A percentile compares a stretch with the other conserved stretches of the same genome.
phyloP scores from a whole-genome alignment of 176 grass and related monocot species.

The Typha latifolia region DNA sequence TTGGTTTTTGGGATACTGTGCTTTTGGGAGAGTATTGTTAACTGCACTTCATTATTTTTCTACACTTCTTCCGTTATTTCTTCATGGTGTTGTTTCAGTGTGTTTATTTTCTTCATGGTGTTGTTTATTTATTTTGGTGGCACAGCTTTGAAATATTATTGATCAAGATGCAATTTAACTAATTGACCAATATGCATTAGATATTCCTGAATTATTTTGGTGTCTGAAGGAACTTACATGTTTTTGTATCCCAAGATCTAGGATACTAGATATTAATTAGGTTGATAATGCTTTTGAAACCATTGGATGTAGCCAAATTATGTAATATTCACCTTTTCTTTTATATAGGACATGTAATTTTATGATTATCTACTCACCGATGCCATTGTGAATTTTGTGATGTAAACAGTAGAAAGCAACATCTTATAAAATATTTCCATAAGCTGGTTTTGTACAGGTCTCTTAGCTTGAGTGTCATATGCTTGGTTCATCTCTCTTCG shows the following conservation, averaged over 20 bases:
- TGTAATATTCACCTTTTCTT: background rate
- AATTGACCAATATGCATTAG: background rate
- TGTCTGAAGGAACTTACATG: background rate
- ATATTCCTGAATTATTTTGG: background rate
- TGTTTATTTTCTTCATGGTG: too few relatives aligned
- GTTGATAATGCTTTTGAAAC: background rate
- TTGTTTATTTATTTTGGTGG: too few relatives aligned
- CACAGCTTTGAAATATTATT: background rate
- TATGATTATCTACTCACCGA: background rate
- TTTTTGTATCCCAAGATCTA: background rate
- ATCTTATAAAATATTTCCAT: background rate
- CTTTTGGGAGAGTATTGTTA: too few relatives aligned
- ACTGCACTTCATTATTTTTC: too few relatives aligned
- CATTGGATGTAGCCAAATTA: background rate
- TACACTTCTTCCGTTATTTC: too few relatives aligned
- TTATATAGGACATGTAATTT: background rate
- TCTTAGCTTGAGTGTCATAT: background rate
- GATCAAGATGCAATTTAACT: background rate
- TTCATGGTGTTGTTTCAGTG: too few relatives aligned
- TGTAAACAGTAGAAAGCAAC: background rate
- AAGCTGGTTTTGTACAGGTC: background rate
- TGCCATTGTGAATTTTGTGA: background rate
- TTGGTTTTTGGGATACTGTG: too few relatives aligned
- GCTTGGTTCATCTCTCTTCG: constrained; percentile 11
- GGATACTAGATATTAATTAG: background rate